Conservation (phyloP, 805 yeast genomes). For the Myxozyma sirexii region DNA sequence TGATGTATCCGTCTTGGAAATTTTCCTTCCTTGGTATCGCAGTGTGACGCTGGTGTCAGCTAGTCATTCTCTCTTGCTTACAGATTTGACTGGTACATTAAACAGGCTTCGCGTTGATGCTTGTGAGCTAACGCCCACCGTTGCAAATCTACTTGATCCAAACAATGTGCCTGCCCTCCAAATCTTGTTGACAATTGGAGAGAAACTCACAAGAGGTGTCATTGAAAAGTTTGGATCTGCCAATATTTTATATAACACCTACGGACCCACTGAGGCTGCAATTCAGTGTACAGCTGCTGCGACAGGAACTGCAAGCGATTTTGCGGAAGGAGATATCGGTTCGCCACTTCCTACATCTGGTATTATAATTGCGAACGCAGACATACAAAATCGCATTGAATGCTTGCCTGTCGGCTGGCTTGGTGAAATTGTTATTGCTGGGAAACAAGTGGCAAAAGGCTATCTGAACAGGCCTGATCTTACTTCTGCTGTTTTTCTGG, state of each 20-base stretch:
- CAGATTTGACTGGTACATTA: slow-evolving; percentile 27
- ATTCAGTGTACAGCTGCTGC: slow-evolving; percentile 37
- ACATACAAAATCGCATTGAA: not conserved
- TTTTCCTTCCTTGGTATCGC: slow-evolving; percentile 34
- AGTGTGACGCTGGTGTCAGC: slow-evolving; percentile 33
- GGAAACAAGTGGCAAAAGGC: slow-evolving; percentile 39
- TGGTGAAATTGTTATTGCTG: slow-evolving; percentile 40
- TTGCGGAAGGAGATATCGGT: slow-evolving; percentile 32
- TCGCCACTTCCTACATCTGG: slow-evolving; percentile 28
- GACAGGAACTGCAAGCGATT: slow-evolving; percentile 15
- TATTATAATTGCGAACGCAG: slow-evolving; percentile 21
- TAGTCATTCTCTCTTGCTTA: slow-evolving; percentile 19
- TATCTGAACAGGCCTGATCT: slow-evolving; percentile 36
- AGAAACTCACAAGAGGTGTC: slow-evolving; percentile 32
- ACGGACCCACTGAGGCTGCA: slow-evolving; percentile 39
- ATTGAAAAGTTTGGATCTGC: slow-evolving; percentile 32
- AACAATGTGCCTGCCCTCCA: slow-evolving; percentile 22
- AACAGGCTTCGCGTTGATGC: slow-evolving; percentile 24
- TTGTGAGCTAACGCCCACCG: slow-evolving; percentile 37
- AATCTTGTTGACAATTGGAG: slow-evolving; percentile 36
- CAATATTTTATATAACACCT: slow-evolving; percentile 32
- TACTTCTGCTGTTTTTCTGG: slow-evolving; percentile 34
- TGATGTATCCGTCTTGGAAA: slow-evolving; percentile 38
- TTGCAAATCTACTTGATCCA: slow-evolving; percentile 30
- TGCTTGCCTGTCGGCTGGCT: slow-evolving; percentile 37